Base-by-base conservation (phyloP, 805 yeast species). In the Barnettozyma sucrosica region DNA sequence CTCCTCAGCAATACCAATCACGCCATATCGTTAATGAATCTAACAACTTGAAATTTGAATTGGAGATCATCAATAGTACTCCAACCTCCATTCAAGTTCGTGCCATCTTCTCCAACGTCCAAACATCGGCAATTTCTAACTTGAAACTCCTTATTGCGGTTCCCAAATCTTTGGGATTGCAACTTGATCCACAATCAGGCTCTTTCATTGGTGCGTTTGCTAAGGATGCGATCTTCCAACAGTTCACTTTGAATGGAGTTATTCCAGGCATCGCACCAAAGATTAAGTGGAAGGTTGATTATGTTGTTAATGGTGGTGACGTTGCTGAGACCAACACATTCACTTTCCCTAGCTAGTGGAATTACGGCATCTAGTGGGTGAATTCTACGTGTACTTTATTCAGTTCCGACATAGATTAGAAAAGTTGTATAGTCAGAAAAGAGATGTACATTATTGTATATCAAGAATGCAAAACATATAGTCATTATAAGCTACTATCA, bases 231-330 rank as follows among this genome's bases (percentile, higher is more conserved):
- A 69, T 84, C 16, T 64, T 69, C 5, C 93, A 86, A 64, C 70
- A 66, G 30, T 71, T 79, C 43, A 59, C 65, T 43, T 57, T 74
- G 32, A 68, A 64, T 28, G 64, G 63, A 34, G 68, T 69, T 0
- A 19, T 48, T 1, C 63, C 66, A 32, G 73, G 69, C 21, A 46
- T 61, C 13, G 67, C 70, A n/a, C 64, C 84, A 55, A 86, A 85
- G 64, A 71, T 88, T 49, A 84, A 87, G 64, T 88, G 90, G 92
- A 85, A 83, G 63, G 74, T 77, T 21, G 76, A 76, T 48, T 87
- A 77, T 61, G 55, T 58, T 10, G 61, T 74, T 9, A 77, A 75
- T 45, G 78, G 80, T n/a, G 61, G 63, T 20, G 62, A 65, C 8
- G 65, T 65, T 19, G 82, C 76, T 55, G 85, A 80, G 53, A 73